These are phyloP conservation scores for Metschnikowia hibisci DNA, from an alignment of 805 yeast genomes.

Conservation along the genomic window DNA sequence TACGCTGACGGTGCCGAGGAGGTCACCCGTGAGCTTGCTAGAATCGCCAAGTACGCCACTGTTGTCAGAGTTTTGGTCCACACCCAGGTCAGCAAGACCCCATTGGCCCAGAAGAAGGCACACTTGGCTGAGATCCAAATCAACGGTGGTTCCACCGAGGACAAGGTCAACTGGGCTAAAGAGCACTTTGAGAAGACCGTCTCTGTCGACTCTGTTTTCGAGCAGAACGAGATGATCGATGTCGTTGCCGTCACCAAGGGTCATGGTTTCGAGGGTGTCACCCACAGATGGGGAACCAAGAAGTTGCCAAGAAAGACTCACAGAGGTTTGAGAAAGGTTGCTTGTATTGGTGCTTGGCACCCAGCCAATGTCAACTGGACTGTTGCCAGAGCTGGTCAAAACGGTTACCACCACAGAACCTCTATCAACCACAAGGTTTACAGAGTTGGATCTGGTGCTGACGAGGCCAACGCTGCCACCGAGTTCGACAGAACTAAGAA, in stretches of 20 bases:
- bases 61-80: slow-evolving; percentile 99
- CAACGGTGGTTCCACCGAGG: slow-evolving; percentile 98
- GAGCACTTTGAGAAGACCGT: slow-evolving; percentile 99
- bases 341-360: slow-evolving; percentile 99
- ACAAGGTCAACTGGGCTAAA: slow-evolving; percentile 97
- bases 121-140: slow-evolving; percentile 99
- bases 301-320: slow-evolving; percentile 99
- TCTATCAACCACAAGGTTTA: slow-evolving; percentile 99
- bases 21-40: slow-evolving; percentile 93
- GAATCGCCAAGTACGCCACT: slow-evolving; percentile 96
- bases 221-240: slow-evolving; percentile 98
- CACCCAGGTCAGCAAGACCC: slow-evolving; percentile 99
- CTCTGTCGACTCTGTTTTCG: slow-evolving; percentile 91
- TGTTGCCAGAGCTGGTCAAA: slow-evolving; percentile 99
- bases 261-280: slow-evolving; percentile 99
- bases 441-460: slow-evolving; percentile 97
- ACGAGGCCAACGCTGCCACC: slow-evolving; percentile 92
- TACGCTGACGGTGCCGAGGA: slow-evolving; percentile 88
- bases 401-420: slow-evolving; percentile 99
- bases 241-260: slow-evolving; percentile 99
- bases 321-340: slow-evolving; percentile 99
- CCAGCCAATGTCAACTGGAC: slow-evolving; percentile 99
- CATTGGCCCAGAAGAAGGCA: slow-evolving; percentile 98
- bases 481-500: slow-evolving; percentile 99
- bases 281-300: slow-evolving; percentile 99